Evolutionary conservation across 192 early-diverging fungal species (phyloP).

Genomic region (Rhizophagus prolifer): DNA sequence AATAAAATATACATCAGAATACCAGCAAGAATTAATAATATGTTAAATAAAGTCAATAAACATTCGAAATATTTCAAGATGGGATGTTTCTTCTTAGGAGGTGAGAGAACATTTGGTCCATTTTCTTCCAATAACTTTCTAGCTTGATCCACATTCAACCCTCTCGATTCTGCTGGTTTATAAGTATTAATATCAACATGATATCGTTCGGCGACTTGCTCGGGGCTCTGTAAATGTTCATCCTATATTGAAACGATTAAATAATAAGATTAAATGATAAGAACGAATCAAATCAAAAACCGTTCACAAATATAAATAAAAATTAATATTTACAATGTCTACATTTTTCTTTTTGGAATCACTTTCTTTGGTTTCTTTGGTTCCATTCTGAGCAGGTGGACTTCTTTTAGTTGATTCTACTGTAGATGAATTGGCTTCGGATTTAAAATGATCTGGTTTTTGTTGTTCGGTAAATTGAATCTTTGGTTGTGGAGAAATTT

Average conservation of each 20-base stretch:
- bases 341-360: constrained; percentile 39
- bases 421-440: background rate
- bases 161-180: constrained; percentile 69
- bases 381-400: background rate
- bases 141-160: constrained; percentile 65
- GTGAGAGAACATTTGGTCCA: constrained; percentile 85
- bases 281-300: background rate
- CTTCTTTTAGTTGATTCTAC: background rate
- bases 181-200: constrained; percentile 48
- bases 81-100: constrained; percentile 79
- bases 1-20: constrained; percentile 79
- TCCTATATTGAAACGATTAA: constrained; percentile 34
- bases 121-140: constrained; percentile 60
- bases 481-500: constrained; percentile 10
- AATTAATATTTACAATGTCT: constrained; percentile 51
- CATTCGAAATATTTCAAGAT: constrained; percentile 75
- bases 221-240: constrained; percentile 48
- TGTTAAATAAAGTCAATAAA: constrained; percentile 81
- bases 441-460: constrained; percentile 34
- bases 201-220: constrained; percentile 46
- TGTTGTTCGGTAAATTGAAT: constrained; percentile 36
- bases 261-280: background rate
- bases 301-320: background rate
- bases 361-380: background rate
- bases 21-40: constrained; percentile 82